phyloP scores from a whole-genome alignment of 768 basidiomycete genomes.

The Tephrocybe sp. region DNA sequence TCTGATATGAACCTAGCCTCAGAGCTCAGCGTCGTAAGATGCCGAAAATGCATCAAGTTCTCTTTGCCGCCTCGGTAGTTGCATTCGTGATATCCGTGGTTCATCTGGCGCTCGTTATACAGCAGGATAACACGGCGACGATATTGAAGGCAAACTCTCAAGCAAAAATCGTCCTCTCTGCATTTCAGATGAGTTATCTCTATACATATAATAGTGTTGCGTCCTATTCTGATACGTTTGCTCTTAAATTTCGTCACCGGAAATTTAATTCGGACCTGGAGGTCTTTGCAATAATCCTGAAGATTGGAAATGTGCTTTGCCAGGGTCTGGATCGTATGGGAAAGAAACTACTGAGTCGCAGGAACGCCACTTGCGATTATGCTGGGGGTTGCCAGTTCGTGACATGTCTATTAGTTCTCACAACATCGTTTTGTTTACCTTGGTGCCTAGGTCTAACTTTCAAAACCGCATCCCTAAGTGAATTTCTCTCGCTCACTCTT shows the following conservation, averaged over 20 bases:
- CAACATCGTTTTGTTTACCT: not conserved
- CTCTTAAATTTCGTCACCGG: conserved; percentile 11
- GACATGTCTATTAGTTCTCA: not conserved
- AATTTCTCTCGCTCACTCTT: conserved; percentile 10
- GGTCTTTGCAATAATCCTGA: conserved; percentile 1
- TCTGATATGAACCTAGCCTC: not conserved
- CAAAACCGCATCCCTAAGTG: not conserved
- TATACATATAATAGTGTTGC: not conserved
- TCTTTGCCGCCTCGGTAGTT: conserved; percentile 12
- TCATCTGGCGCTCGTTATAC: conserved; percentile 10
- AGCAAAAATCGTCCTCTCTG: conserved; percentile 9
- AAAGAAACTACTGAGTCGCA: conserved; percentile 10
- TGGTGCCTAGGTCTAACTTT: conserved; percentile 7
- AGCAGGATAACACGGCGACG: not conserved
- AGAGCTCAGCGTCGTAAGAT: conserved; percentile 7
- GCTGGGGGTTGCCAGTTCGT: conserved; percentile 7
- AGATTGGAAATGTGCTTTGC: not conserved
- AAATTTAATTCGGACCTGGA: conserved; percentile 17
- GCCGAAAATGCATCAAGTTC: conserved; percentile 6
- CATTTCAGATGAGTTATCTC: conserved; percentile 8
- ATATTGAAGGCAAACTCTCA: not conserved
- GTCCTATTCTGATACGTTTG: not conserved
- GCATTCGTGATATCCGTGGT: conserved; percentile 11
- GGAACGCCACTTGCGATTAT: conserved; percentile 10
- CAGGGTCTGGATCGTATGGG: conserved; percentile 19